Evolutionary conservation across 108 stramenopile genomes (phyloP).

Genomic region (Discostella pseudostelligera): DNA sequence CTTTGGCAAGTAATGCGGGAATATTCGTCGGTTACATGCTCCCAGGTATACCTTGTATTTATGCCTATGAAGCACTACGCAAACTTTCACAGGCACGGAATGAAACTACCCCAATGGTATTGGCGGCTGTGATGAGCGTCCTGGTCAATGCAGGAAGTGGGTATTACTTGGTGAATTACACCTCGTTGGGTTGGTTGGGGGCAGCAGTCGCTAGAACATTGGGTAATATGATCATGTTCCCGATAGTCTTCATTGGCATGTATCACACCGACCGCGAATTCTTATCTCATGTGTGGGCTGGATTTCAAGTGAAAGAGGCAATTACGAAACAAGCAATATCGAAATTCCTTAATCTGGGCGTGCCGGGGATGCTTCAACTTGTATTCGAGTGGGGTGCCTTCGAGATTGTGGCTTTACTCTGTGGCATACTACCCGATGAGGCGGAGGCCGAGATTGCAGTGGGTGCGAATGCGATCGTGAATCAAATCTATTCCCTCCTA

Average conservation of each 20-base stretch:
- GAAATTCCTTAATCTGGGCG: conserved; percentile 34
- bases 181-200: conserved; percentile 41
- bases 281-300: conserved; percentile 38
- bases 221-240: conserved; percentile 21
- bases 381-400: conserved; percentile 51
- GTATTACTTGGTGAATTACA: conserved; percentile 36
- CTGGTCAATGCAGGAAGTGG: conserved; percentile 31
- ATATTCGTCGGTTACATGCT: conserved; percentile 20
- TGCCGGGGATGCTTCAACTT: conserved; percentile 42
- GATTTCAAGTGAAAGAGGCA: conserved; percentile 30
- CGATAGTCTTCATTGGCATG: conserved; percentile 17
- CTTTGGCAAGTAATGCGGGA: conserved; percentile 28
- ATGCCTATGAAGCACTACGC: conserved; percentile 33
- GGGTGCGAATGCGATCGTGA: conserved; percentile 39
- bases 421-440: conserved; percentile 34
- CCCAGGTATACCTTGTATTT: conserved; percentile 41
- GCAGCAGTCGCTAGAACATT: conserved; percentile 38
- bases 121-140: conserved; percentile 21
- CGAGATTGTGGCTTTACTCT: conserved; percentile 37
- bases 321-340: conserved; percentile 14
- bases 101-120: conserved; percentile 41
- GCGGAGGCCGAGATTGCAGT: conserved; percentile 43
- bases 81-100: conserved; percentile 39
- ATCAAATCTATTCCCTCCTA: conserved; percentile 24
- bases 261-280: no score